Conservation (phyloP, 306 rosid genomes). For the Vigna reflexopilosa region DNA sequence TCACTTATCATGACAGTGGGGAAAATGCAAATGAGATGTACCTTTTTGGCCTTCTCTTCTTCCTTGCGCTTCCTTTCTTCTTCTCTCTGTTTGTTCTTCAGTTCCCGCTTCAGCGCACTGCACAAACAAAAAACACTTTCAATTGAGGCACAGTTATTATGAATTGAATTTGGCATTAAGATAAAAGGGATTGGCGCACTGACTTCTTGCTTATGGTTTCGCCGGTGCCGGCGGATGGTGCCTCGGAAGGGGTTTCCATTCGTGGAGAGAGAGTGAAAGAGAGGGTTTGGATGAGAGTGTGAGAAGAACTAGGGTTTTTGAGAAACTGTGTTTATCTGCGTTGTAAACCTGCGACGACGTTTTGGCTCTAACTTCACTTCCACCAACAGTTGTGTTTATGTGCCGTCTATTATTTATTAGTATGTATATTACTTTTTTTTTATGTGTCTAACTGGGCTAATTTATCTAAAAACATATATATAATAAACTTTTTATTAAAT, state of each 20-base stretch:
- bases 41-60: constrained; percentile 19
- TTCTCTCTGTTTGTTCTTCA: constrained; percentile 20
- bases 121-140: neutral
- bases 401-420: no score
- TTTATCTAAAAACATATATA: no score
- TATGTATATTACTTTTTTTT: no score
- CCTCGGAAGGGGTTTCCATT: constrained; percentile 36
- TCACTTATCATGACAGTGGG: neutral
- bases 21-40: neutral
- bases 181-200: neutral
- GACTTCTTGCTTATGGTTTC: constrained; percentile 56
- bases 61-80: constrained; percentile 30
- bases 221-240: constrained; percentile 12
- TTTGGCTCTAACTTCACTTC: neutral
- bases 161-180: neutral
- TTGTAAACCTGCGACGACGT: neutral
- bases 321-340: neutral
- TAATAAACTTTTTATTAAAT: no score
- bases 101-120: constrained; percentile 24
- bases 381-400: neutral
- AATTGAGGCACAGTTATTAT: neutral
- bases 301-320: neutral
- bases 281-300: neutral
- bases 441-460: no score
- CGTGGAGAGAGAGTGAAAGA: neutral